These are phyloP conservation scores for Capillidium rhysosporum DNA, from an alignment of 371 early-diverging fungal species.

Conservation along the genomic window DNA sequence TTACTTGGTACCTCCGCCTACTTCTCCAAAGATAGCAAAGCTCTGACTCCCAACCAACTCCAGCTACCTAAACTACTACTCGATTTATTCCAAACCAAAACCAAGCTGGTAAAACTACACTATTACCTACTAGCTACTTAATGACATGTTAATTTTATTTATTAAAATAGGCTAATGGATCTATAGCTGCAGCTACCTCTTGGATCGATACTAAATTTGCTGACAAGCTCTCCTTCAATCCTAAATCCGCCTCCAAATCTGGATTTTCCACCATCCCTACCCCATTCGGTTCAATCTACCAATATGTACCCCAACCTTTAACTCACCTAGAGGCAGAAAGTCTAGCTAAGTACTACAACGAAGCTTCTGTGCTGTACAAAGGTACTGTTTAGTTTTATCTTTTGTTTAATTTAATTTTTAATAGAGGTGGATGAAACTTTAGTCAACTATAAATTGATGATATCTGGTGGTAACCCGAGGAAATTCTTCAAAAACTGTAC, in stretches of 20 bases:
- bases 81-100: background rate
- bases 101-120: background rate
- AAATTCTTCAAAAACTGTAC: background rate
- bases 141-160: background rate
- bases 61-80: background rate
- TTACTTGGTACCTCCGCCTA: conserved; percentile 1
- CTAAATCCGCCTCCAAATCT: background rate
- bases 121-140: background rate
- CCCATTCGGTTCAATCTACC: background rate
- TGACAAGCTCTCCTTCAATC: background rate
- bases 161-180: background rate
- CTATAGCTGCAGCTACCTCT: background rate
- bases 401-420: background rate
- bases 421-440: background rate
- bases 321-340: background rate
- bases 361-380: background rate
- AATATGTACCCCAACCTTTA: background rate
- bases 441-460: background rate
- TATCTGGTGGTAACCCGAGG: background rate
- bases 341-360: background rate
- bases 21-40: background rate
- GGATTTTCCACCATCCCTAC: background rate
- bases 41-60: background rate
- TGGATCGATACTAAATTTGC: background rate
- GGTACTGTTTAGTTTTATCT: background rate